These are phyloP conservation scores for Drechslerella coelobrocha DNA, from an alignment of 2,329 filamentous ascomycete species.

Conservation along the genomic window DNA sequence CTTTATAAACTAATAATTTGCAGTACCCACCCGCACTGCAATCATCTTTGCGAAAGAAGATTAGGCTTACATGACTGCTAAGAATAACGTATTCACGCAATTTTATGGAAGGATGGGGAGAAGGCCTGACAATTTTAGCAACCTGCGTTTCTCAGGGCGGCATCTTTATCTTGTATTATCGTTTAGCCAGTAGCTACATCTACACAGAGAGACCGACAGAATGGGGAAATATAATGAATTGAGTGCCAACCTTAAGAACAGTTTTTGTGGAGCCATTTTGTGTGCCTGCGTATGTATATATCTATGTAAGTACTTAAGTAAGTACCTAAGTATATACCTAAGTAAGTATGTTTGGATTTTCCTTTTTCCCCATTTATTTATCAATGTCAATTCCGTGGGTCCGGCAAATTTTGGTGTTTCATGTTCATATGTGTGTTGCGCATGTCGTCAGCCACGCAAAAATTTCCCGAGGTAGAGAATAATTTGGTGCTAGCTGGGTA, in stretches of 20 bases:
- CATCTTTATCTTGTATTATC: slow-evolving; percentile 31
- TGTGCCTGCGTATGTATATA: too few relatives aligned
- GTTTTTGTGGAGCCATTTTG: too few relatives aligned
- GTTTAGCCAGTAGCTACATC: too few relatives aligned
- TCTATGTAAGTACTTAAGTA: too few relatives aligned
- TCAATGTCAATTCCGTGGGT: too few relatives aligned
- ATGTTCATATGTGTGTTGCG: not conserved
- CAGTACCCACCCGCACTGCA: slow-evolving; percentile 48
- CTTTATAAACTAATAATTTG: slow-evolving; percentile 10
- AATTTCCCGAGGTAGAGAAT: slow-evolving; percentile 56
- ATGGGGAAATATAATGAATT: too few relatives aligned
- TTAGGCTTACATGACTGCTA: slow-evolving; percentile 7
- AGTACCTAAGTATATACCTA: too few relatives aligned
- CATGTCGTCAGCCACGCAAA: slow-evolving; percentile 56
- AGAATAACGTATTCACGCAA: not conserved
- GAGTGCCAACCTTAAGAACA: too few relatives aligned
- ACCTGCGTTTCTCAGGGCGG: slow-evolving; percentile 5
- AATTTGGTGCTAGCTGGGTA: too few relatives aligned
- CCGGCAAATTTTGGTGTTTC: not conserved
- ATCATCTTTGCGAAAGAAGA: slow-evolving; percentile 39
- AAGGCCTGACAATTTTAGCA: slow-evolving; percentile 3
- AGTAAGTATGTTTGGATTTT: too few relatives aligned
- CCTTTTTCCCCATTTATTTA: too few relatives aligned
- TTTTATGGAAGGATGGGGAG: not conserved
- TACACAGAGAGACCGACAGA: too few relatives aligned